Evolutionary conservation across 2,329 filamentous ascomycete species (phyloP), one percentile per base, ranked within the genome.

Genomic region (Trichoderma atroviride): DNA sequence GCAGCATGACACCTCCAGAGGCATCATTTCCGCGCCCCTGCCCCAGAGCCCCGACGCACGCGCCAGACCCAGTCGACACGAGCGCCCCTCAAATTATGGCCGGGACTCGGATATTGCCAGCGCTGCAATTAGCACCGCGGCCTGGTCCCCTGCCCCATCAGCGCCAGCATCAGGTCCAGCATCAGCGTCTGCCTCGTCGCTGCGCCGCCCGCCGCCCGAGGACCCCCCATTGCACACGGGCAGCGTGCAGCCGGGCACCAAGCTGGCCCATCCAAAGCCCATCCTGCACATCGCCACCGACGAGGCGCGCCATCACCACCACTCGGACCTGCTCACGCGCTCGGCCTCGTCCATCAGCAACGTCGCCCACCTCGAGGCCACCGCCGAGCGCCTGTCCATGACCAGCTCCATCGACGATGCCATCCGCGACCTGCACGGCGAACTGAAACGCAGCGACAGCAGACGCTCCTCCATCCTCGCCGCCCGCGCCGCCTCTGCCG

Each of bases 361-460:
- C 81, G 89, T 94, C 71, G 88, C 90, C 73, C 87, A 89, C 61
- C 87, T 94, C 71, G 92, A 95, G 79, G 89, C 91, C 73, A 90
- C 89, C 13, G 92, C 92, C 60, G 91, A 94, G 79, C 86, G 89
- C 72, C 83, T 94, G 78, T 92, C 90, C 74, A 87, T 87, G 82
- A 90, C 89, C 69, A 92, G 89, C 71, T 92, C 92, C 71, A 91
- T 94, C 75, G 91, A 91, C 74, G 88, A 92, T 81, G 91, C 92
- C 74, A 94, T 94, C 74, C 87, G 91, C 70, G 88, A 91, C 75
- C 83, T 93, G 73, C 89, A 92, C 79, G 83, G 88, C 71, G 89
- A 92, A 79, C 83, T 92, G 76, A 92, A 92, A 80, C 86, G 88
- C 73, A 87, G 84, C 76, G 91, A 92, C 76, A 92, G 89, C 76